Evolutionary conservation across 2,329 filamentous ascomycete species (phyloP), one percentile per base, ranked within the genome.

Genomic region (Pseudomassariella vexata): DNA sequence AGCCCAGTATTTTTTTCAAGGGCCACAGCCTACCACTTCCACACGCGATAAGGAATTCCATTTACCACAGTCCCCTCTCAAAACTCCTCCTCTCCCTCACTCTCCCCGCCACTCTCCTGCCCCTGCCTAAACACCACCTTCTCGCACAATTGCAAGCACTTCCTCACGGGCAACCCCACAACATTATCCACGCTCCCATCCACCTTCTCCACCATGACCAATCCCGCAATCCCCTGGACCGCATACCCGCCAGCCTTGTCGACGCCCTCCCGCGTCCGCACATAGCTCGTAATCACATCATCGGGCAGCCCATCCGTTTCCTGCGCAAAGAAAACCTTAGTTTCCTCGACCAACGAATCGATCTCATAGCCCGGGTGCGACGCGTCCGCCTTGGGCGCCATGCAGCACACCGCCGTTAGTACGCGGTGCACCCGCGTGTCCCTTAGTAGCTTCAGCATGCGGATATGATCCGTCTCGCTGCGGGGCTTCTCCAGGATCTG

Each of bases 171-270:
- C 57, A 98, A 57, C 0, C 92, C 92, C 18, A 98, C 80, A 2
- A 96, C 92, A 57, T 96, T 96, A 65, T 98, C 92, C 49, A 87
- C 85, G 34, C 78, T 79, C 9, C 92, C 92, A 42, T 95, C 85
- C 43, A 98, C 84, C 57, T 73, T 82, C 56, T 95, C 88, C 9
- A 98, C 79, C 36, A 98, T 60, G 38, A 98, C 68, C 55, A 95
- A 79, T 7, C 85, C 82, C 2, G 85, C 92, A 9, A 90, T 67
- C 0, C 90, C 92, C 60, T 98, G 92, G 32, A 98, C 76, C 2
- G 87, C 92, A 59, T 98, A 98, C 0, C 92, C 92, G 3, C 92
- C 92, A 0, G 92, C 92, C 68, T 96, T 98, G 59, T 96, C 92
- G 9, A 79, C 88, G 2, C 92, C 92, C 66, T 98, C 92, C 34